Conservation (phyloP, 371 early-diverging fungal genomes). For the Phascolomyces articulosus region DNA sequence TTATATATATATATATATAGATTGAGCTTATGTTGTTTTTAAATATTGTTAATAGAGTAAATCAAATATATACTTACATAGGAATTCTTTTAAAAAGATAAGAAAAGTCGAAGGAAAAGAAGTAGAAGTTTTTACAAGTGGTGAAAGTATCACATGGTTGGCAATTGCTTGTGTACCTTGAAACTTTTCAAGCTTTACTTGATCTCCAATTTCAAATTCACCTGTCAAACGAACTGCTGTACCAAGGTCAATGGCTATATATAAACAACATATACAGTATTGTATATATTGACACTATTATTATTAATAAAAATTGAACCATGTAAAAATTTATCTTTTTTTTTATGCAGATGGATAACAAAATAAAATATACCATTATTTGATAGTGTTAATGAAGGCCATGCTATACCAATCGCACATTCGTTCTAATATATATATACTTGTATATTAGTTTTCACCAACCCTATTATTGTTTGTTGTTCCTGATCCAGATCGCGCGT, state of each 20-base stretch:
- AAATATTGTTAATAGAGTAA: no score
- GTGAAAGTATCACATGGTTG: neutral
- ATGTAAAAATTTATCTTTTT: no score
- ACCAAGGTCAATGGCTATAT: conserved; percentile 30
- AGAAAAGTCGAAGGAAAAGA: conserved; percentile 3
- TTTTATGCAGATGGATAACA: no score
- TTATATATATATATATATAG: neutral
- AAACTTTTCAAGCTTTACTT: conserved; percentile 13
- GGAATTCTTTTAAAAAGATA: conserved; percentile 20
- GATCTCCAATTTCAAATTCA: conserved; percentile 38
- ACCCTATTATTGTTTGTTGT: neutral
- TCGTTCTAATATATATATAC: conserved; percentile 9
- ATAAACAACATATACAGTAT: neutral
- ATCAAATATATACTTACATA: conserved; percentile 16
- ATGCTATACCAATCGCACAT: conserved; percentile 47
- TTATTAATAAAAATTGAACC: no score
- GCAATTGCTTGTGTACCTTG: conserved; percentile 1
- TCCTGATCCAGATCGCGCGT: neutral
- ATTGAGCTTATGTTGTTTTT: no score
- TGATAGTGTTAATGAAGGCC: conserved; percentile 48
- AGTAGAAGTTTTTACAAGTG: conserved; percentile 1
- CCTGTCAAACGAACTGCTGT: conserved; percentile 38
- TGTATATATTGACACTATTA: no score
- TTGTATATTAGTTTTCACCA: no score
- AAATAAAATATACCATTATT: conserved; percentile 1